Percentiles rank a stretch among this genome's conserved stretches.
These are phyloP conservation scores for Boletus barrowsii DNA, from an alignment of 768 basidiomycete genomes.

Conservation along the genomic window DNA sequence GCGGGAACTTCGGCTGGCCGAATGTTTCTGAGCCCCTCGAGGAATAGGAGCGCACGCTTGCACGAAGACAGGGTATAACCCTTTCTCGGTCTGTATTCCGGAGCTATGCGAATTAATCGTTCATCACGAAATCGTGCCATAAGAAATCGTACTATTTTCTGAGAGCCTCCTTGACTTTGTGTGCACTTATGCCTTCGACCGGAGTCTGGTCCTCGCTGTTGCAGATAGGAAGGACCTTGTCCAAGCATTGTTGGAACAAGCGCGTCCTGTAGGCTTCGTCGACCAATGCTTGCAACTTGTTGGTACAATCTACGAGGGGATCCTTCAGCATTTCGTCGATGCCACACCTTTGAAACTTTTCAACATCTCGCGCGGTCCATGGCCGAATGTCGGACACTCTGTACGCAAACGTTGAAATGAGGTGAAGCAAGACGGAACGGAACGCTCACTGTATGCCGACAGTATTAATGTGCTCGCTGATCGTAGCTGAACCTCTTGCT, in stretches of 20 bases:
- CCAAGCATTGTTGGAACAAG: neutral
- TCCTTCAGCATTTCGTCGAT: neutral
- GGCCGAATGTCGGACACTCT: too few species aligned
- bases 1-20: too few species aligned
- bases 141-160: neutral
- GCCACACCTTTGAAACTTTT: neutral
- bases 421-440: too few species aligned
- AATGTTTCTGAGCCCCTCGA: too few species aligned
- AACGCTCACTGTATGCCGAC: too few species aligned
- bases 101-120: neutral
- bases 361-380: too few species aligned
- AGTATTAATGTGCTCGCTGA: too few species aligned
- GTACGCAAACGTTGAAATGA: too few species aligned
- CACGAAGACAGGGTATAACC: too few species aligned
- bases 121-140: neutral
- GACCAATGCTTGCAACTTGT: neutral
- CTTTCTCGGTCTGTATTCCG: too few species aligned
- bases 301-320: neutral
- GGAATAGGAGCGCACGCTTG: too few species aligned
- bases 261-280: neutral
- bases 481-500: too few species aligned
- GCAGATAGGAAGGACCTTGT: neutral
- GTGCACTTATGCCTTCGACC: neutral
- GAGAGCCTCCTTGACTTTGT: neutral
- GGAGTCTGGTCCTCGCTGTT: neutral